A percentile compares a stretch with the other conserved stretches of the same genome.
Conservation (phyloP, 2,329 filamentous ascomycete genomes). For the Apiospora hydei region DNA sequence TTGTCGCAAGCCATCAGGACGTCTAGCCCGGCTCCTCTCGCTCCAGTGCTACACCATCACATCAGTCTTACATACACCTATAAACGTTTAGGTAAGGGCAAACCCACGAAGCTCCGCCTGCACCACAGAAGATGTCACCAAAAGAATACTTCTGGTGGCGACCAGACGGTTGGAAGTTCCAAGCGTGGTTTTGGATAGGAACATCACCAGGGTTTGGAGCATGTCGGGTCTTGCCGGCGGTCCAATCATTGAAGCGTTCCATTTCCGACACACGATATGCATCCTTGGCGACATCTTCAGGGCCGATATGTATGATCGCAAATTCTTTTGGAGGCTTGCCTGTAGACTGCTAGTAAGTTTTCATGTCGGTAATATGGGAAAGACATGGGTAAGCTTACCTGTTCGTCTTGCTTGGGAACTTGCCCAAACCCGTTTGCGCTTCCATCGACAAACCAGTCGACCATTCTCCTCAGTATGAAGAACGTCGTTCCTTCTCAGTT, state of each 20-base stretch:
- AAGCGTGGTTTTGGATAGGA: background rate
- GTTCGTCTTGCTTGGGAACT: background rate
- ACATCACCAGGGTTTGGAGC: background rate
- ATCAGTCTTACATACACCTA: background rate
- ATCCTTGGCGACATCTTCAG: conserved; percentile 30
- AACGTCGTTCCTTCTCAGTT: background rate
- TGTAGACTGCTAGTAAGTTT: background rate
- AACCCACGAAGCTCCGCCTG: conserved; percentile 61
- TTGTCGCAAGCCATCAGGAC: conserved; percentile 71
- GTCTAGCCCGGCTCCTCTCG: conserved; percentile 57
- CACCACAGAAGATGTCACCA: conserved; percentile 70
- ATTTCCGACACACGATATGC: conserved; percentile 23
- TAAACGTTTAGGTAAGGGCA: background rate
- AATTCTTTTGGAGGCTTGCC: background rate
- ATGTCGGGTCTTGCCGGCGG: conserved; percentile 28
- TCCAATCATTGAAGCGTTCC: background rate
- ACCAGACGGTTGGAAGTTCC: conserved; percentile 24
- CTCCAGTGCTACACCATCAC: conserved; percentile 47
- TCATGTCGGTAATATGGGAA: background rate
- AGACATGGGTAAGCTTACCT: background rate
- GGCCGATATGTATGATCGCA: conserved; percentile 27
- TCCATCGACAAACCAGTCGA: conserved; percentile 46
- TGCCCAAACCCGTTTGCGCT: background rate
- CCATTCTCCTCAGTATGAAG: conserved; percentile 38
- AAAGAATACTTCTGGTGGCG: conserved; percentile 57